These are phyloP conservation scores for Apostasia shenzhenica DNA, from an alignment of 106 monocot species.

Conservation along the genomic window DNA sequence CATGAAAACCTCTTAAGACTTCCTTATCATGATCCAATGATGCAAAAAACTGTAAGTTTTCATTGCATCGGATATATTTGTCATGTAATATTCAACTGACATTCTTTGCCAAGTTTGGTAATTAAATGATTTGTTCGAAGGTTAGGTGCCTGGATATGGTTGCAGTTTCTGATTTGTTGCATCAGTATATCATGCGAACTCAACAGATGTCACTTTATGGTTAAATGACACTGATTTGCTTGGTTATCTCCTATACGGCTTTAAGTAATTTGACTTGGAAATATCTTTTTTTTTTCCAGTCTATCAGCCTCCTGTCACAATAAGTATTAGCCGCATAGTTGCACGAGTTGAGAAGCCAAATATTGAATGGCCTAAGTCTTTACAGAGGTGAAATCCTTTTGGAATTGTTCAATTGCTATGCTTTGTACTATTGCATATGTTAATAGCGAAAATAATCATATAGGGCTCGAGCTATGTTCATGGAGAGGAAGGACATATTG, in stretches of 20 bases:
- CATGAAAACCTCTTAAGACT: constrained; percentile 82
- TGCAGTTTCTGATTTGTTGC: constrained; percentile 68
- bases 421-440: neutral
- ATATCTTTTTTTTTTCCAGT: constrained; percentile 25
- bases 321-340: constrained; percentile 51
- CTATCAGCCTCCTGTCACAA: constrained; percentile 69
- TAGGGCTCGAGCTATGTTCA: constrained; percentile 58
- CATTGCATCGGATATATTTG: constrained; percentile 3
- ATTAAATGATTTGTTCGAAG: constrained; percentile 26
- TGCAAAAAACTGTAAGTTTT: constrained; percentile 80
- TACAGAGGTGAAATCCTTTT: constrained; percentile 45
- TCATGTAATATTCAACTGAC: neutral
- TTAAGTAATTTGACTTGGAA: constrained; percentile 5
- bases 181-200: constrained; percentile 54
- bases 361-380: constrained; percentile 91
- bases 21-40: constrained; percentile 85
- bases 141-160: constrained; percentile 66
- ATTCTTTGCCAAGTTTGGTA: neutral
- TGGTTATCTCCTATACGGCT: neutral
- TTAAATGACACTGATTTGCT: constrained; percentile 12
- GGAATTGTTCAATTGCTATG: neutral
- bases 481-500: constrained; percentile 69
- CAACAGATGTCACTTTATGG: constrained; percentile 84
- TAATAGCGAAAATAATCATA: constrained; percentile 6
- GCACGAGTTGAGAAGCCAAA: constrained; percentile 82